Percentiles rank a stretch among this genome's conserved stretches.
Evolutionary conservation across 192 early-diverging fungal genomes (phyloP).

Genomic region (Mortierella antarctica): DNA sequence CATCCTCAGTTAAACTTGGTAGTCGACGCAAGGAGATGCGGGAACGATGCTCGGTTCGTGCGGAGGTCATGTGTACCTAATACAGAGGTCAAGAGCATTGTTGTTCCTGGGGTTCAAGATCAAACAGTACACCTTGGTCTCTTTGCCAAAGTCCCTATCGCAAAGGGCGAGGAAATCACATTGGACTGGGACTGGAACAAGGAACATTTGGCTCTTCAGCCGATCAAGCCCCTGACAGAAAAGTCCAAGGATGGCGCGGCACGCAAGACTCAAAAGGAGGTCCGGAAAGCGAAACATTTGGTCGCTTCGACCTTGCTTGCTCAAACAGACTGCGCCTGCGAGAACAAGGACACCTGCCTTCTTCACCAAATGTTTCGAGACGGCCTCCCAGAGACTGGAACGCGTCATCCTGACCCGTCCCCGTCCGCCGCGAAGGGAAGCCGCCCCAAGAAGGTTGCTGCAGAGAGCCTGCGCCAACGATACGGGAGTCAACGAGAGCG

Average conservation of each 20-base stretch:
- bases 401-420: slow-evolving; percentile 29
- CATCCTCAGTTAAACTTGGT: slow-evolving; percentile 73
- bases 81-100: slow-evolving; percentile 69
- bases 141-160: slow-evolving; percentile 68
- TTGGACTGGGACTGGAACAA: slow-evolving; percentile 78
- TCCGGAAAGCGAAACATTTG: slow-evolving; percentile 39
- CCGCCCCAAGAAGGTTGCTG: slow-evolving; percentile 14
- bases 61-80: slow-evolving; percentile 77
- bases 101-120: slow-evolving; percentile 59
- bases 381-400: slow-evolving; percentile 23
- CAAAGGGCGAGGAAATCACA: slow-evolving; percentile 75
- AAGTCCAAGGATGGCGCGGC: slow-evolving; percentile 27
- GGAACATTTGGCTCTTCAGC: slow-evolving; percentile 55
- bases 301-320: slow-evolving; percentile 50
- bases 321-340: slow-evolving; percentile 61
- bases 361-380: slow-evolving; percentile 56
- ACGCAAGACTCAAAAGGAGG: slow-evolving; percentile 36
- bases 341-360: slow-evolving; percentile 52
- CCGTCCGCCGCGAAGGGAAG: slow-evolving; percentile 11
- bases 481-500: slow-evolving; percentile 29
- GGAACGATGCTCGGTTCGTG: slow-evolving; percentile 75
- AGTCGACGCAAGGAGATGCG: slow-evolving; percentile 75
- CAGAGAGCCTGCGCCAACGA: slow-evolving; percentile 35
- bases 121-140: slow-evolving; percentile 72
- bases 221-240: slow-evolving; percentile 29